Percentiles rank a stretch among this genome's conserved stretches.
phyloP scores from a whole-genome alignment of 805 yeast species.

The Clavispora asparagi region DNA sequence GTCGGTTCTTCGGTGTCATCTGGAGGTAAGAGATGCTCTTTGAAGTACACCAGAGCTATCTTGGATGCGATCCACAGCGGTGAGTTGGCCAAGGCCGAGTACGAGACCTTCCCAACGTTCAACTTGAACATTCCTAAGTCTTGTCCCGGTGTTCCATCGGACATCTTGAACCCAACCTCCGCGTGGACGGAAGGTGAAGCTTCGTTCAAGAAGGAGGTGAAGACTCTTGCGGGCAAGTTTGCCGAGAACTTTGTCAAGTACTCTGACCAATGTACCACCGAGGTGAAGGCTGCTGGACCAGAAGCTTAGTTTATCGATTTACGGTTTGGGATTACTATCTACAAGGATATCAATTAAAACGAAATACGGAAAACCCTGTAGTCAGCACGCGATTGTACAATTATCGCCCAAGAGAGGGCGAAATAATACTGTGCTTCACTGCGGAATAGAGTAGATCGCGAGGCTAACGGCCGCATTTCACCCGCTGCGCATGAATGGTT shows the following conservation, averaged over 20 bases:
- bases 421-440: no score
- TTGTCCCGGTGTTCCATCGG: constrained; percentile 77
- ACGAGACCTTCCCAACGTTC: constrained; percentile 80
- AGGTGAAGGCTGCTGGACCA: constrained; percentile 94
- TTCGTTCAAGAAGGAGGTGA: constrained; percentile 36
- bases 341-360: background rate
- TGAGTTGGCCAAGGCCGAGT: constrained; percentile 70
- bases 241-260: constrained; percentile 84
- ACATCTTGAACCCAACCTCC: constrained; percentile 79
- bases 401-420: no score
- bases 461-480: background rate
- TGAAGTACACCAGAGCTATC: constrained; percentile 95
- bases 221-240: constrained; percentile 69
- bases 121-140: constrained; percentile 81
- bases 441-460: background rate
- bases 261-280: constrained; percentile 73
- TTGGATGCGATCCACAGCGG: constrained; percentile 94
- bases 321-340: background rate
- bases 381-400: no score
- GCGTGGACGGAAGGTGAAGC: constrained; percentile 58
- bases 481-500: background rate
- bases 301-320: constrained; percentile 19
- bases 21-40: constrained; percentile 97
- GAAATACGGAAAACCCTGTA: background rate
- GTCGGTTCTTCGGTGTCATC: constrained; percentile 86